Evolutionary conservation across 2,329 filamentous ascomycete genomes (phyloP).

Genomic region (Davidsoniella eucalypti): DNA sequence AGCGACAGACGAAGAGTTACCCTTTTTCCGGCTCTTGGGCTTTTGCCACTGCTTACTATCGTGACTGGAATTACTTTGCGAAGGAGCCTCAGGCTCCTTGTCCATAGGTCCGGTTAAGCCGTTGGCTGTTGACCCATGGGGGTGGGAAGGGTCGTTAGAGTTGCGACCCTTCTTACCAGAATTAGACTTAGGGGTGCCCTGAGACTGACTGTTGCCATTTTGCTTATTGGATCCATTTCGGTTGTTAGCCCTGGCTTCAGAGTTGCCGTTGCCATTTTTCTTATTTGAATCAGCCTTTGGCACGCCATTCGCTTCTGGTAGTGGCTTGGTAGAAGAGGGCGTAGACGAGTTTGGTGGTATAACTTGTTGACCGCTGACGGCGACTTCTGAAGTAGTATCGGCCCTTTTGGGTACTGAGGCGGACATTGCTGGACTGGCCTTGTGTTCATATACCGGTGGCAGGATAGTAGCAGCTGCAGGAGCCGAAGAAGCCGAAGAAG

Average conservation of each 20-base stretch:
- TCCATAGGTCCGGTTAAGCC: background rate
- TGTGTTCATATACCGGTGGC: constrained; percentile 10
- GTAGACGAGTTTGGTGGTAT: background rate
- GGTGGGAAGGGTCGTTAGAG: background rate
- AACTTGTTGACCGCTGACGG: too few relatives aligned
- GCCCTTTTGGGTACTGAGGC: background rate
- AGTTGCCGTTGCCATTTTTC: background rate
- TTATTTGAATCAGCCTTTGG: constrained; percentile 1
- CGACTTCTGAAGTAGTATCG: background rate
- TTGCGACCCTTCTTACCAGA: constrained; percentile 8
- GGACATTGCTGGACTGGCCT: background rate
- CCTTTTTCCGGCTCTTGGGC: constrained; percentile 37
- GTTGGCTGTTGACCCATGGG: background rate
- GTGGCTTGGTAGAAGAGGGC: background rate
- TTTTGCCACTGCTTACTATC: constrained; percentile 37
- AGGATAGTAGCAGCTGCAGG: background rate
- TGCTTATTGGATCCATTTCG: constrained; percentile 4
- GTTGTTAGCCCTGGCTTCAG: constrained; percentile 3
- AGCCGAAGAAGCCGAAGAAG: background rate
- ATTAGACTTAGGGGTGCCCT: background rate
- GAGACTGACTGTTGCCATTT: constrained; percentile 2
- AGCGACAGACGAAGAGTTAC: constrained; percentile 27
- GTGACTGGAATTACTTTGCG: constrained; percentile 17
- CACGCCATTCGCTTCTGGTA: background rate
- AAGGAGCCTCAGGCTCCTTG: constrained; percentile 32